Base-by-base conservation (phyloP, 2,329 filamentous ascomycete species). In the Microsporum ferrugineum region DNA sequence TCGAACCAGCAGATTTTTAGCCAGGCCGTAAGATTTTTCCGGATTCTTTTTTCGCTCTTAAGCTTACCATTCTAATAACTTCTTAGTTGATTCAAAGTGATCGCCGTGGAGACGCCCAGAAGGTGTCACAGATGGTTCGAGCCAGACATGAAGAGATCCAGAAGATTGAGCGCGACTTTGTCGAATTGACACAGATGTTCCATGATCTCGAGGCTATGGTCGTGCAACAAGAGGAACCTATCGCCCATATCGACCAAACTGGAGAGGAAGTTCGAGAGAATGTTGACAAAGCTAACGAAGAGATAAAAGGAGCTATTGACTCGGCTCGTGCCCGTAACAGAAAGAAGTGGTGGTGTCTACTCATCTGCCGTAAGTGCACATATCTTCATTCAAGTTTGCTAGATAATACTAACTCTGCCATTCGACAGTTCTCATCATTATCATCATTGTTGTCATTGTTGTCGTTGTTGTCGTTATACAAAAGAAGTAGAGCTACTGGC, bases 301-400 rank as follows among this genome's bases (percentile, higher is more conserved):
- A 96, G 74, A 88, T 97, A 63, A 85, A 82, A 43, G 83, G 82
- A n/a, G 91, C 91, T 10, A 88, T 96, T 64, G 80, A 82, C 63
- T 95, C 89, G 67, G 92, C 92, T 6, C 82, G 87, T 72, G 83
- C 84, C 68, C 89, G 88, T 58, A 83, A 89, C 67, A 89, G 85
- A 78, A 95, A 95, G 90, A 96, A 96, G 88, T 96, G 91, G 91
- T 91, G 88, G 73, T 96, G 91, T 80, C 77, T 96, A 67, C 85
- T 87, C 69, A 89, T 96, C 70, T 77, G 80, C 68, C 77, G 78
- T 81, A 72, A 76, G 82, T 83, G 31, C 61, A 33, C 6, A 8
- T 5, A 10, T 33, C 17, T 17, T 10, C 33, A 2, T 0, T 7
- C 6, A 7, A 49, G 31, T 29, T 57, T 17, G 27, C 27, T 4